Base-by-base conservation (phyloP, 148 eudicot species). In the Oxyria digyna region DNA sequence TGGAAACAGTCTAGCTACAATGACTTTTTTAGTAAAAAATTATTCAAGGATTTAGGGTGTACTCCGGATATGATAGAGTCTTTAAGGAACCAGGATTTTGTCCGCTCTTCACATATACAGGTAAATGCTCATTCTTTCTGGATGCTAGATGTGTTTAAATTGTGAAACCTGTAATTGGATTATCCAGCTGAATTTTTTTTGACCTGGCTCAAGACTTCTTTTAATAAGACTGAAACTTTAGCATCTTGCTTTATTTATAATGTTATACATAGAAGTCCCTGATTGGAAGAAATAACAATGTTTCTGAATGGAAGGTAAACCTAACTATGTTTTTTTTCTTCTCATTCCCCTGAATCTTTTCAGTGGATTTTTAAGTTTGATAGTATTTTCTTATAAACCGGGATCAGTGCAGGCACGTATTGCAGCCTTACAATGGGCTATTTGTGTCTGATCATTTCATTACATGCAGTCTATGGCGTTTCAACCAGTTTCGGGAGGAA, bases 71-170 rank as follows among this genome's bases (percentile, higher is more conserved):
- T 94, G 79, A 68, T 94, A 21, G 86, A 85, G 54, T 76, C 88
- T 65, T 66, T 94, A 48, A 87, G 68, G 78, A 76, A 62, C 24
- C 88, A 80, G 79, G 85, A 72, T 54, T 82, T 80, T 76, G 73
- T 68, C 24, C 88, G 89, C 45, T 88, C 97, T 67, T 86, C 98
- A 59, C 78, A 85, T 74, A 86, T 94, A 76, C 98, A 94, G 96
- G 98, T 90, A 78, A 10, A 42, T 43, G 15, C 20, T 45, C 46
- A 26, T 42, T 29, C 42, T 49, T 45, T 50, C 26, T 8, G 26
- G 65, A 31, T 42, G 14, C 13, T 45, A 20, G 65, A 68, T 43
- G 14, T 52, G 32, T 69, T 41, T 29, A 57, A 73, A 46, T 38
- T 38, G 20, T 68, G 32, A 72, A 69, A 40, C 46, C 17, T 45